A percentile compares a stretch with the other conserved stretches of the same genome.
These are phyloP conservation scores for Wickerhamomyces sp. DNA, from an alignment of 1,139 yeast genomes.

Conservation along the genomic window DNA sequence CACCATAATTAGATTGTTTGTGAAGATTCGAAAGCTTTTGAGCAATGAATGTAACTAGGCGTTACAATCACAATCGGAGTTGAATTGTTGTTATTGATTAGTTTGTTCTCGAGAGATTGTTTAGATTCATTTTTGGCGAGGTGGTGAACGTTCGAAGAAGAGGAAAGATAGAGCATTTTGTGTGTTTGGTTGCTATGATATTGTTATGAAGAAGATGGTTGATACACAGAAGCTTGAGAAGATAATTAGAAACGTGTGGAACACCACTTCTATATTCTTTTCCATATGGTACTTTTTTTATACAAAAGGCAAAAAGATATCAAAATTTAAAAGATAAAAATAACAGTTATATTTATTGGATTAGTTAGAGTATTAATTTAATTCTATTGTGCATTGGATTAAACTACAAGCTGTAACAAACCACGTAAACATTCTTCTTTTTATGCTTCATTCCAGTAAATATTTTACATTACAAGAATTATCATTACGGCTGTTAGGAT, in stretches of 20 bases:
- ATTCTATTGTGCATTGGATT: constrained; percentile 11
- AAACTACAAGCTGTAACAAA: background rate
- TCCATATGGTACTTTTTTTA: background rate
- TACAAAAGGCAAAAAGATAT: background rate
- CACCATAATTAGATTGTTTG: constrained; percentile 22
- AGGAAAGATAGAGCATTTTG: no score
- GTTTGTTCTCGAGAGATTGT: background rate
- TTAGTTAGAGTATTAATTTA: constrained; percentile 8
- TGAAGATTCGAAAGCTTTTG: no score
- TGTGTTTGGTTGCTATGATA: no score
- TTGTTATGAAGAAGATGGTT: background rate
- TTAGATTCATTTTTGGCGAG: background rate
- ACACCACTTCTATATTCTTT: background rate
- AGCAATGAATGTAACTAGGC: no score
- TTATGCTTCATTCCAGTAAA: background rate
- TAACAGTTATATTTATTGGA: constrained; percentile 10
- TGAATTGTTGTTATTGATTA: background rate
- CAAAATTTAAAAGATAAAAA: background rate
- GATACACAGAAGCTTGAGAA: background rate
- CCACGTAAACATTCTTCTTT: background rate
- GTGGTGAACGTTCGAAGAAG: background rate
- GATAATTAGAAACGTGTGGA: background rate
- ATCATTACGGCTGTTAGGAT: background rate
- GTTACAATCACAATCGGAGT: background rate
- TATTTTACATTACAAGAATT: background rate